Percentiles rank a stretch among this genome's conserved stretches.
These are phyloP conservation scores for Coemansia sp. DNA, from an alignment of 192 early-diverging fungal species.

Conservation along the genomic window DNA sequence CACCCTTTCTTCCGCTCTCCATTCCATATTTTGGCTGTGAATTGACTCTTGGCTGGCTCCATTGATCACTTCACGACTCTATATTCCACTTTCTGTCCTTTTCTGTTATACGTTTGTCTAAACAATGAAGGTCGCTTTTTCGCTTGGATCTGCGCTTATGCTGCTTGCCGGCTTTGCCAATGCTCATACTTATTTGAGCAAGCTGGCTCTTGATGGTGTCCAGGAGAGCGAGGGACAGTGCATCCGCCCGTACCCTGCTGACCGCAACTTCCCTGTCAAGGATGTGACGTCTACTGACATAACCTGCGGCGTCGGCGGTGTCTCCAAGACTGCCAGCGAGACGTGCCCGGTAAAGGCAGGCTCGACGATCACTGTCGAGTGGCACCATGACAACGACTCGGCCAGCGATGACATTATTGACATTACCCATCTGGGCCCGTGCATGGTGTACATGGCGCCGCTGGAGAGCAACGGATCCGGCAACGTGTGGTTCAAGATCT, in stretches of 20 bases:
- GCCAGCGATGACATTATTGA: constrained; percentile 27
- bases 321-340: constrained; percentile 13
- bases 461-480: constrained; percentile 30
- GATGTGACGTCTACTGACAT: constrained; percentile 17
- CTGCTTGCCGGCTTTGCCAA: constrained; percentile 18
- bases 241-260: constrained; percentile 24
- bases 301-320: constrained; percentile 19
- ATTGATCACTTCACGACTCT: constrained; percentile 7
- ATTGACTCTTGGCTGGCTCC: constrained; percentile 23
- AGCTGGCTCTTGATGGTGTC: constrained; percentile 18
- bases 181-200: constrained; percentile 35
- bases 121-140: constrained; percentile 11
- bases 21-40: constrained; percentile 1
- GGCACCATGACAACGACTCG: constrained; percentile 29
- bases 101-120: neutral
- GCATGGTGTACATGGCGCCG: constrained; percentile 38
- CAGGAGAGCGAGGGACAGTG: constrained; percentile 21
- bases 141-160: constrained; percentile 7
- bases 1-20: neutral
- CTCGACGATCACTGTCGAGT: constrained; percentile 26
- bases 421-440: constrained; percentile 18
- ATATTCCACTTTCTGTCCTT: neutral
- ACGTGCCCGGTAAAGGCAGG: constrained; percentile 23
- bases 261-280: constrained; percentile 31
- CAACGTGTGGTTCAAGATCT: constrained; percentile 34